Evolutionary conservation across 2,329 filamentous ascomycete genomes (phyloP), one percentile per base, ranked within the genome.

Genomic region (Nothophaeocryptopus gaeumannii): DNA sequence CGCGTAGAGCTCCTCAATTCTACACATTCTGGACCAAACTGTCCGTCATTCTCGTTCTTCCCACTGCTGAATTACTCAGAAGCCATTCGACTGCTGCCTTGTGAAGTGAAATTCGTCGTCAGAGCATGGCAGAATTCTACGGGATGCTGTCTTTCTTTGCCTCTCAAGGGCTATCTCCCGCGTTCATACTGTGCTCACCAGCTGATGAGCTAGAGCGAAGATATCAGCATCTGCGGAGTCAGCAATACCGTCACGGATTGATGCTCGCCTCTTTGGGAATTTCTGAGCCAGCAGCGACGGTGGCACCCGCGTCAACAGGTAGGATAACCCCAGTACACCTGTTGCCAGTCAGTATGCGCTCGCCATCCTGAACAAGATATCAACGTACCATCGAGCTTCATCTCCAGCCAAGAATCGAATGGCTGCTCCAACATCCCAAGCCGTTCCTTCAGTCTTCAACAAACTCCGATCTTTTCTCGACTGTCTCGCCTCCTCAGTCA

Each of bases 381-480:
- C 30, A n/a, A n/a, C 40, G 35, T 30, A 75, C 77, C 77, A 80
- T 51, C 76, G 66, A 1, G 76, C 74, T 61, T 80, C 72, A 51
- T 76, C 72, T 9, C 75, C 72, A 5, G 75, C 76, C n/a, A 81
- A 65, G 54, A 78, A 81, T 1, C 72, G 66, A 0, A 79, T 74
- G 2, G 76, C 75, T 34, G 72, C 72, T 5, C 72, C 78, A 39
- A 74, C 72, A 58, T 81, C 78, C 77, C 78, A 80, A 1, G 71
- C 78, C 50, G 70, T 80, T 0, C 78, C 78, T 55, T 81, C 78
- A 1, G 73, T 78, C 31, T 74, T 73, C n/a, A 80, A 62, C 11
- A 80, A 58, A 62, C 74, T 78, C 39, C 76, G 63, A 45, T 75
- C 75, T 53, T 72, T 72, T 13, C 78, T 66, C 10, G 75, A 71